Evolutionary conservation across 768 basidiomycete genomes (phyloP).

Genomic region (Russula vinacea): DNA sequence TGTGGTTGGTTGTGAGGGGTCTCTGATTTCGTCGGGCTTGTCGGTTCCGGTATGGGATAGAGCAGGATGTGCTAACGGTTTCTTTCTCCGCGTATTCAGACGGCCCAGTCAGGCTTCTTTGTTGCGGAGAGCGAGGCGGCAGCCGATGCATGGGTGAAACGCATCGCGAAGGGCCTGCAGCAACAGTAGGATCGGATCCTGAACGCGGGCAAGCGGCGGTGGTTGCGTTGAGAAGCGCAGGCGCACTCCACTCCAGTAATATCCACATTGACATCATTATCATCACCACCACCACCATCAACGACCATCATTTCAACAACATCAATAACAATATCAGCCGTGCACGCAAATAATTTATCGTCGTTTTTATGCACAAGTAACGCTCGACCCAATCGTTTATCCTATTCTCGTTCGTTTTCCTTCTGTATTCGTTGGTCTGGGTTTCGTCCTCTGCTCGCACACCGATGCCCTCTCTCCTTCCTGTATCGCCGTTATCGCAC

Average conservation of each 20-base stretch:
- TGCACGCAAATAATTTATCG: conserved; percentile 27
- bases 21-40: neutral
- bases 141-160: conserved; percentile 24
- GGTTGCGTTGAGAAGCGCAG: conserved; percentile 7
- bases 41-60: neutral
- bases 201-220: neutral
- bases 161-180: conserved; percentile 23
- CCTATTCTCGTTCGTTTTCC: neutral
- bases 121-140: conserved; percentile 20
- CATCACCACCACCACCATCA: conserved; percentile 1
- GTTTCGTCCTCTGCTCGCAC: neutral
- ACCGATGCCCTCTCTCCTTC: neutral
- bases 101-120: conserved; percentile 29
- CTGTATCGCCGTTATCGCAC: neutral
- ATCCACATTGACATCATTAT: neutral
- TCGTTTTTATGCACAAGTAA: conserved; percentile 15
- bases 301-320: neutral
- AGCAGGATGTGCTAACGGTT: neutral
- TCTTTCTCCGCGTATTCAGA: conserved; percentile 5
- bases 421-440: neutral
- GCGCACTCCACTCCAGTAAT: conserved; percentile 3
- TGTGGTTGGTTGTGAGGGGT: no score
- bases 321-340: conserved; percentile 17
- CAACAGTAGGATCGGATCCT: neutral
- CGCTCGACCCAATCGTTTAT: neutral